Conservation (phyloP, 768 basidiomycete genomes). For the Ramaria sp. region DNA sequence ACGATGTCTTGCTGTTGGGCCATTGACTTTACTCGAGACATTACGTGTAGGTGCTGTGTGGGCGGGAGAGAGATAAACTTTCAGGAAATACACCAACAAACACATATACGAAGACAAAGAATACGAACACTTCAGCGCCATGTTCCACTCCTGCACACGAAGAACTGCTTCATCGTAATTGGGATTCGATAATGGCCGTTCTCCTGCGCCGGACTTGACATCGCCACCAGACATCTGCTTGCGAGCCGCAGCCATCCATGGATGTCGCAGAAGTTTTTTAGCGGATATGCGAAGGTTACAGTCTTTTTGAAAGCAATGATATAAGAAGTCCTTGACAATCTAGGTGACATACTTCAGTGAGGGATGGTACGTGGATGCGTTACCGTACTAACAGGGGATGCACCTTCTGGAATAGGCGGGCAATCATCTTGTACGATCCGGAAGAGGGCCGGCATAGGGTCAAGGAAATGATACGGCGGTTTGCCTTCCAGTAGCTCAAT, state of each 20-base stretch:
- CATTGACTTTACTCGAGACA: slow-evolving; percentile 20
- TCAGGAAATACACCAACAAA: not conserved
- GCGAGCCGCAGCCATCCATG: slow-evolving; percentile 89
- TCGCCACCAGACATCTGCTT: slow-evolving; percentile 48
- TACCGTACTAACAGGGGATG: slow-evolving; percentile 42
- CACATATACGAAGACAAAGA: not conserved
- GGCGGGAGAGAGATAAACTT: not conserved
- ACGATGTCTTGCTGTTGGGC: slow-evolving; percentile 13
- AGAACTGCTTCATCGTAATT: slow-evolving; percentile 91
- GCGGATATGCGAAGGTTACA: slow-evolving; percentile 89
- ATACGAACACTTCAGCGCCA: slow-evolving; percentile 77
- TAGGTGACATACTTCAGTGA: not conserved
- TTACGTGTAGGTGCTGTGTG: slow-evolving; percentile 58
- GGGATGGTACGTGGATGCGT: not conserved
- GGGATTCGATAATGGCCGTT: slow-evolving; percentile 63
- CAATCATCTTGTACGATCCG: slow-evolving; percentile 97
- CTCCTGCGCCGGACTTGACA: not conserved
- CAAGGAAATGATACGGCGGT: slow-evolving; percentile 91
- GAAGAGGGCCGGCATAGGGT: slow-evolving; percentile 97
- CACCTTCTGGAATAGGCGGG: slow-evolving; percentile 92
- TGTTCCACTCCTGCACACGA: slow-evolving; percentile 98
- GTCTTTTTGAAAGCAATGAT: slow-evolving; percentile 98
- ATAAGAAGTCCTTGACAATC: slow-evolving; percentile 92
- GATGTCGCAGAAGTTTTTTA: slow-evolving; percentile 83
- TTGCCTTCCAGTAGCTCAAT: slow-evolving; percentile 90